Evolutionary conservation across 2,329 filamentous ascomycete genomes (phyloP), one percentile per base, ranked within the genome.

Genomic region (Apiospora pterosperma): DNA sequence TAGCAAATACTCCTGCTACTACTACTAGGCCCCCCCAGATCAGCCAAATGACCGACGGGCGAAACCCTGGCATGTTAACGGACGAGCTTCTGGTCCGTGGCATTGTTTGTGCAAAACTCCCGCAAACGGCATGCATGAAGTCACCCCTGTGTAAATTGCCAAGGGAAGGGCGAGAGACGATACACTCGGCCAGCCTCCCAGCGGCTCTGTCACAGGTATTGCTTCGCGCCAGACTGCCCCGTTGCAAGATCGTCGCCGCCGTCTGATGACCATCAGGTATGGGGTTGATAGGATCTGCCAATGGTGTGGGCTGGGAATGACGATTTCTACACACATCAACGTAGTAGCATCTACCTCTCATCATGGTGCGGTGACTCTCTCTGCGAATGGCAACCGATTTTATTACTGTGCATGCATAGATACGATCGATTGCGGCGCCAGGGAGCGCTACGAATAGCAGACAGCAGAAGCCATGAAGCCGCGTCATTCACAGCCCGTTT

Each of bases 151-250:
- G 48, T 55, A 55, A 52, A 55, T 55, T 55, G 48, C 48, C 6
- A n/a, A 55, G 25, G 48, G 48, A n/a, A 55, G 48, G 28, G 48
- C 28, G 2, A 55, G 48, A 65, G 65, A 65, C 64, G 67, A 68
- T 69, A 67, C 69, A 68, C 67, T 69, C 67, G 65, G 66, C 66
- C 63, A 67, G 63, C 66, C 63, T 69, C 23, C 42, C 42, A 48
- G 42, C 28, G 28, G 16, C 48, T 69, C 67, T 71, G 72, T 73
- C 70, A 69, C 72, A 74, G 67, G 60, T 67, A 59, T 59, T 71
- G 73, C 72, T 63, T 73, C 72, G 70, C 71, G 66, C 67, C 48
- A 55, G 48, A 55, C 28, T 55, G 48, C 48, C 48, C 48, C 63
- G 41, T 62, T 63, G 68, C 66, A 69, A 68, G 68, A 68, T 71